Evolutionary conservation across 2,329 filamentous ascomycete species (phyloP).

Genomic region (Pyricularia sp.): DNA sequence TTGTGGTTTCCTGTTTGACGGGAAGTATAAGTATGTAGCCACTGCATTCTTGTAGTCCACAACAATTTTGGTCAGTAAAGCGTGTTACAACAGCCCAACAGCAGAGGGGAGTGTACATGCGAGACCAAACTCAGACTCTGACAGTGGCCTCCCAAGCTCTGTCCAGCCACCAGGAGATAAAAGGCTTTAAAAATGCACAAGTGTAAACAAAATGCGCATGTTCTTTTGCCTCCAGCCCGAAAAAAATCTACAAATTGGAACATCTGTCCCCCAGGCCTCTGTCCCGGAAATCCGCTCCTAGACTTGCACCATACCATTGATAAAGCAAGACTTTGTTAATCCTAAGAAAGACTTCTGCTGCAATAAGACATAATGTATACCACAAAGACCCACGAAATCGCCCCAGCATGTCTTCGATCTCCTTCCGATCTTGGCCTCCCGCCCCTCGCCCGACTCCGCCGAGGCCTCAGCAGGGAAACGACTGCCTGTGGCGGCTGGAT

Average conservation of each 20-base stretch:
- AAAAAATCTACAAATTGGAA: background rate
- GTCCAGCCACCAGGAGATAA: background rate
- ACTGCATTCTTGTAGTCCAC: background rate
- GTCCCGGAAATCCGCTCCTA: background rate
- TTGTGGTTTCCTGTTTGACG: background rate
- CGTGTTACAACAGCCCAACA: background rate
- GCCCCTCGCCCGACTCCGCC: background rate
- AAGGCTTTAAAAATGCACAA: background rate
- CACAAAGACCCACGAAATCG: background rate
- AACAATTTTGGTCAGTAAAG: background rate
- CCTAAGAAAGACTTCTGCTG: background rate
- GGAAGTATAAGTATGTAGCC: background rate
- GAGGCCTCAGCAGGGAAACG: background rate
- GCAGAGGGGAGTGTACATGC: background rate
- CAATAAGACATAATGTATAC: background rate
- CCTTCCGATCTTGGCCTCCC: background rate
- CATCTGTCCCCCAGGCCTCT: background rate
- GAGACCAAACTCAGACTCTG: background rate
- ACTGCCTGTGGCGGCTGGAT: background rate
- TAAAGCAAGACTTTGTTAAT: background rate
- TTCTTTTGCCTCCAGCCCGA: background rate
- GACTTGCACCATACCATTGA: background rate
- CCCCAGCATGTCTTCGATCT: background rate
- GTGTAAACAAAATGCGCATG: background rate
- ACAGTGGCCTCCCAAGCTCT: background rate